Conservation (phyloP, 2,329 filamentous ascomycete species). For the Neopestalotiopsis rosae region DNA sequence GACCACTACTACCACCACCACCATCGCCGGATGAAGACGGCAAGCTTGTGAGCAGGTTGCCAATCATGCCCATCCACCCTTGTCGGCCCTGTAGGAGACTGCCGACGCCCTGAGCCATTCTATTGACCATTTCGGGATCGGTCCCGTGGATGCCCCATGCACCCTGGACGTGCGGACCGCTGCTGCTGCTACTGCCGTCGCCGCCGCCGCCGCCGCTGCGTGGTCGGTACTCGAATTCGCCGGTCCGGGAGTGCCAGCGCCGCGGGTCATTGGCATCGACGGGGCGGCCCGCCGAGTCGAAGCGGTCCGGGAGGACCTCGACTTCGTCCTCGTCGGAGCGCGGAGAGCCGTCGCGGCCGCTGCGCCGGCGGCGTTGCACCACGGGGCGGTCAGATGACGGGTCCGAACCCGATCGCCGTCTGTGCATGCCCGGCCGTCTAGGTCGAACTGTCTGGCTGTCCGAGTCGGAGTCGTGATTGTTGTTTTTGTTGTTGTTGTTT, state of each 20-base stretch:
- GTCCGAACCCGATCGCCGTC: slow-evolving; percentile 19
- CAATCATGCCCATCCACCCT: slow-evolving; percentile 20
- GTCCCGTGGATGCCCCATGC: slow-evolving; percentile 21
- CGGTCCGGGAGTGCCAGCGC: slow-evolving; percentile 22
- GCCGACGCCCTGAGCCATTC: slow-evolving; percentile 20
- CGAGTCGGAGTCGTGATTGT: background rate
- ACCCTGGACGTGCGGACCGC: slow-evolving; percentile 14
- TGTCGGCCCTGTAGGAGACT: slow-evolving; percentile 20
- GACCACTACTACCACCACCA: background rate
- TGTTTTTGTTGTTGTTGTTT: background rate
- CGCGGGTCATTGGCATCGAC: slow-evolving; percentile 12
- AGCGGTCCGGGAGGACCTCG: slow-evolving; percentile 37
- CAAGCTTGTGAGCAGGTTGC: slow-evolving; percentile 17
- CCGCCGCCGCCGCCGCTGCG: slow-evolving; percentile 13
- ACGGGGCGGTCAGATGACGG: slow-evolving; percentile 17
- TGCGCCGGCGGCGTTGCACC: slow-evolving; percentile 12
- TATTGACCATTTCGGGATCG: slow-evolving; percentile 22
- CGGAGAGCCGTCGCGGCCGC: slow-evolving; percentile 7
- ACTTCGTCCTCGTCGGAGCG: slow-evolving; percentile 30
- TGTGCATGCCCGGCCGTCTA: background rate
- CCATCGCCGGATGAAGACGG: background rate
- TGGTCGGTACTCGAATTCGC: slow-evolving; percentile 29
- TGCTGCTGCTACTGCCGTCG: background rate
- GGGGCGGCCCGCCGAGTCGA: slow-evolving; percentile 31
- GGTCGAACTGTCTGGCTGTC: background rate